These are phyloP conservation scores for Sequoia sempervirens DNA, from an alignment of 75 land plant genomes.

Conservation along the genomic window DNA sequence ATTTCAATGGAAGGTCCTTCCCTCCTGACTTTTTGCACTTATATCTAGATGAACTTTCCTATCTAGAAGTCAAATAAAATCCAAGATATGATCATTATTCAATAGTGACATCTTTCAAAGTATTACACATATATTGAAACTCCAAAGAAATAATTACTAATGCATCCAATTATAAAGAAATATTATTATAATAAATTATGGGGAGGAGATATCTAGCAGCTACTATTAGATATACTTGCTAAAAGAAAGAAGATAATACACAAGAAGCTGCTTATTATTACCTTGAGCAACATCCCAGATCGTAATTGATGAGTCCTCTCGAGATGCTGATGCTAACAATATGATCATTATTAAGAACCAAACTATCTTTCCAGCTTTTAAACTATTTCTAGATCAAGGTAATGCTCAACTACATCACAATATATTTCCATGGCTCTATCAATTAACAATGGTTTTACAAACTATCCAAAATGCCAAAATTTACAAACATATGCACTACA, in stretches of 20 bases:
- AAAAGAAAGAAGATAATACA: not conserved
- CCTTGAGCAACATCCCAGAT: constrained; percentile 99
- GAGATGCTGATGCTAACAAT: constrained; percentile 87
- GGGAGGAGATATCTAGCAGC: not conserved
- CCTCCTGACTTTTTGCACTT: no score
- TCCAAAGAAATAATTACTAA: not conserved
- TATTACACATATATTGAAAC: not conserved
- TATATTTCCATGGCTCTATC: not conserved
- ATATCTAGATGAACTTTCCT: not conserved
- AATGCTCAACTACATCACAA: not conserved
- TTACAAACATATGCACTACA: not conserved
- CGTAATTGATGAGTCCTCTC: constrained; percentile 74
- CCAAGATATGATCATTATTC: not conserved
- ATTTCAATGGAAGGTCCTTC: no score
- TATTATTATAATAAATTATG: not conserved
- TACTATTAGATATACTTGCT: not conserved
- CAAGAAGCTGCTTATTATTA: constrained; percentile 15
- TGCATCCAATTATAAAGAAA: not conserved
- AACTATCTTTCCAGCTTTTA: constrained; percentile 5
- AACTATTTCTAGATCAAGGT: not conserved
- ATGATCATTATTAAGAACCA: constrained; percentile 32
- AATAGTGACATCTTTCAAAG: not conserved
- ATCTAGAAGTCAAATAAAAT: not conserved
- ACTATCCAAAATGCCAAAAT: not conserved
- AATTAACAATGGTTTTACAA: not conserved